Evolutionary conservation across 768 basidiomycete genomes (phyloP).

Genomic region (Lactarius psammicola): DNA sequence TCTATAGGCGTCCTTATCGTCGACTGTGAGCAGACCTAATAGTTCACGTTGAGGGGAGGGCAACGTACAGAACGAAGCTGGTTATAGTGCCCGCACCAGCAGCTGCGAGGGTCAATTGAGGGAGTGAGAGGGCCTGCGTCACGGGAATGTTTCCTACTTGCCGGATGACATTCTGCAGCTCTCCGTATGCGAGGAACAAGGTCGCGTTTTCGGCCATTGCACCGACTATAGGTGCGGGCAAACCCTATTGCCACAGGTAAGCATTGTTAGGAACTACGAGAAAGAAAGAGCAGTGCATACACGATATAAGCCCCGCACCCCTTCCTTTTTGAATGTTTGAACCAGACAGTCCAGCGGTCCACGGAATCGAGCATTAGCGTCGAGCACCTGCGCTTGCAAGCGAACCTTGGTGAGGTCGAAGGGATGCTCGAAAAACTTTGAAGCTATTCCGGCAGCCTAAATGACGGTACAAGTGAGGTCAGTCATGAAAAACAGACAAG

Average conservation of each 20-base stretch:
- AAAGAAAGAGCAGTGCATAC: conserved; percentile 45
- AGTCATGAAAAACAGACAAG: not conserved
- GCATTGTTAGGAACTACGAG: not conserved
- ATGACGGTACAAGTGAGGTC: not conserved
- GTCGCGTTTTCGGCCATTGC: conserved; percentile 92
- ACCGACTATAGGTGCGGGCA: conserved; percentile 87
- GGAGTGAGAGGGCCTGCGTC: conserved; percentile 50
- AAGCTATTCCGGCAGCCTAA: conserved; percentile 81
- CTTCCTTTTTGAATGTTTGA: conserved; percentile 80
- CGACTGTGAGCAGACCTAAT: conserved; percentile 8
- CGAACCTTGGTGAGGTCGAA: conserved; percentile 95
- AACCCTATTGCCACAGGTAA: conserved; percentile 47
- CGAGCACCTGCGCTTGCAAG: conserved; percentile 86
- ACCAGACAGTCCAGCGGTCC: conserved; percentile 87
- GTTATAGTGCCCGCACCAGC: conserved; percentile 85
- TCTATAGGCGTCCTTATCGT: conserved; percentile 80
- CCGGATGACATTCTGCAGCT: conserved; percentile 64
- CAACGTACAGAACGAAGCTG: conserved; percentile 79
- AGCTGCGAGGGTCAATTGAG: conserved; percentile 75
- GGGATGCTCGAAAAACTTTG: conserved; percentile 91
- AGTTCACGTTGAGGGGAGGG: not conserved
- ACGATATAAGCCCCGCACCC: conserved; percentile 80
- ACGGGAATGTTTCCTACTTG: conserved; percentile 37
- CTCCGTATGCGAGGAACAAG: conserved; percentile 83
- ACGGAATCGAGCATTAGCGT: conserved; percentile 64